Conservation (phyloP, 2,329 filamentous ascomycete genomes). For the Macrophomina tecta region DNA sequence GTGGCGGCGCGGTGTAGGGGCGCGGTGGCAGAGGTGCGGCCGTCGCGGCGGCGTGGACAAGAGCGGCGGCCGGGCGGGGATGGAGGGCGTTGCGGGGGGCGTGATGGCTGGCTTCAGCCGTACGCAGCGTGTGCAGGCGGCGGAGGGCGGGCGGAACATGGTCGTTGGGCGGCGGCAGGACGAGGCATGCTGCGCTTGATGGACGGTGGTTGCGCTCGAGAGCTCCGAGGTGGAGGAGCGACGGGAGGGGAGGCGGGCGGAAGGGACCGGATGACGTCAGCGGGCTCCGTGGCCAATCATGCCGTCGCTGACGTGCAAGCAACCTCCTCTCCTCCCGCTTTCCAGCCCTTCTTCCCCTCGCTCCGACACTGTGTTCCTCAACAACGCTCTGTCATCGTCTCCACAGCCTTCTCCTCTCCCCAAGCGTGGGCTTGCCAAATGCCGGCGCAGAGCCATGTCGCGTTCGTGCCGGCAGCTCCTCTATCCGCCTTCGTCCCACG, state of each 20-base stretch:
- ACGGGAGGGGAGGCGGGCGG: not conserved
- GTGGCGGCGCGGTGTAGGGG: conserved; percentile 34
- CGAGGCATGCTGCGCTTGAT: conserved; percentile 11
- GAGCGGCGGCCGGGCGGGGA: not conserved
- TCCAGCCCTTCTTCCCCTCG: too few relatives aligned
- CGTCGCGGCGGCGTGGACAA: not conserved
- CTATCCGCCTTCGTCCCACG: too few relatives aligned
- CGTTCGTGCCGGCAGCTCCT: too few relatives aligned
- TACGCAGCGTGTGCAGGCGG: conserved; percentile 3
- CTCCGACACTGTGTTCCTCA: too few relatives aligned
- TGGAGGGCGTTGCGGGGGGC: not conserved
- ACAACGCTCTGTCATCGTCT: too few relatives aligned
- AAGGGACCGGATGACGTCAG: not conserved
- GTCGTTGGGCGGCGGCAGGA: not conserved
- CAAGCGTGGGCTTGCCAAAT: too few relatives aligned
- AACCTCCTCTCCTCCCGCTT: too few relatives aligned
- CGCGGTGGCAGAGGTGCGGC: not conserved
- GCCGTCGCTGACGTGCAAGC: not conserved
- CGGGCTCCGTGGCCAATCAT: not conserved
- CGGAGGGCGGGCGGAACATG: conserved; percentile 1
- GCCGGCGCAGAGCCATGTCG: too few relatives aligned
- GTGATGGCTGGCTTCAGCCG: conserved; percentile 9
- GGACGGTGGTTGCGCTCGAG: not conserved
- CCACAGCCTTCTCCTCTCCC: too few relatives aligned
- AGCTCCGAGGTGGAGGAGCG: not conserved